Base-by-base conservation (phyloP, 495 filamentous ascomycete species). In the Podospora australis region DNA sequence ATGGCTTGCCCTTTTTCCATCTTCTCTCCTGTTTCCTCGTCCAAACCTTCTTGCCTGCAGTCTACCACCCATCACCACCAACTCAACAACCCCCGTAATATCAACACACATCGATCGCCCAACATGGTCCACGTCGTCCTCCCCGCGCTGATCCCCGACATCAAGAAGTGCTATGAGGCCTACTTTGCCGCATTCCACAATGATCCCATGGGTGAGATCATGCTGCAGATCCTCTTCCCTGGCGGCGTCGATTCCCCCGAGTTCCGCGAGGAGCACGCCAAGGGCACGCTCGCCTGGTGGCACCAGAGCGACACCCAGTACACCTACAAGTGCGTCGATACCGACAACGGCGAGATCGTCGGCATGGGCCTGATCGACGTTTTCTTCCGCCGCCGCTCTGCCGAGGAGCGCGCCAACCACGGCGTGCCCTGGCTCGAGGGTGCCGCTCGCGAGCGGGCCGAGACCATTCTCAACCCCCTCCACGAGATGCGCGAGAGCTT, bases 101-200 rank as follows among this genome's bases (percentile, higher is more conserved):
- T 30, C 28, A 30, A 22, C n/a, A 20, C 17, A 13, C 11, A n/a
- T 11, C 19, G n/a, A 43, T 10, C 52, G 19, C 20, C 23, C 32
- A 59, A 39, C 8, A 70, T 68, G 66, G 50, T 48, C 16, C 47
- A 60, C 21, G 42, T 56, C 34, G 50, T 68, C 28, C 57, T 67
- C 17, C 65, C 65, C 19, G 66, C 63, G 7, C 56, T 66, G 4
- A 59, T 68, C 24, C 65, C 63, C 16, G 65, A 70, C 48, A 67
- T 68, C 55, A 34, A 45, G 6, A 41, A 50, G 39, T 55, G 67
- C 16, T 70, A 70, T 42, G 57, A 67, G 43, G 41, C 52, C 46
- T 70, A 66, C 52, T 70, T 70, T 36, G 40, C 50, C 25, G 63
- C 66, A n/a, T 70, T 70, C 50, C 50, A 55, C 17, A 45, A 49